phyloP scores from a whole-genome alignment of 129 eudicot species.

The Calendula officinalis region DNA sequence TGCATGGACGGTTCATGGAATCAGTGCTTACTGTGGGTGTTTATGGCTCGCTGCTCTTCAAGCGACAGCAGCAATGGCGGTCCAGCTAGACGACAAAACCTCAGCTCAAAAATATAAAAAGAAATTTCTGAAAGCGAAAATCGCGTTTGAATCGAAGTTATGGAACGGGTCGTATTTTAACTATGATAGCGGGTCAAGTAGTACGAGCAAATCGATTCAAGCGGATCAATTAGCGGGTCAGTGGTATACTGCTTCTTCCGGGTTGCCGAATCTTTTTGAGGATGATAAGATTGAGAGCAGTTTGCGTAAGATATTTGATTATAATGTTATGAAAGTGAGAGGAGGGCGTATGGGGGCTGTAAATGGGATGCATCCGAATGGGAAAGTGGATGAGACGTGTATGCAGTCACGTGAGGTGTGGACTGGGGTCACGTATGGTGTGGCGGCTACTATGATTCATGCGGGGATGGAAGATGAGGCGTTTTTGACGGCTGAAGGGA shows the following conservation, averaged over 20 bases:
- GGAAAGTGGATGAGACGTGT: constrained; percentile 90
- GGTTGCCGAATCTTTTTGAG: constrained; percentile 83
- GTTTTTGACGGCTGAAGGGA: constrained; percentile 86
- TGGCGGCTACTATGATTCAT: constrained; percentile 90
- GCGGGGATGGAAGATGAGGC: constrained; percentile 93
- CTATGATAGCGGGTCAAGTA: constrained; percentile 91
- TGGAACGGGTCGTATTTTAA: constrained; percentile 94
- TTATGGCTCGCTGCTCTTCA: constrained; percentile 96
- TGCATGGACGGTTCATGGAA: constrained; percentile 96
- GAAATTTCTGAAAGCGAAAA: constrained; percentile 65
- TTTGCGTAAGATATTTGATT: constrained; percentile 71
- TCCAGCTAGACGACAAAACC: constrained; percentile 64
- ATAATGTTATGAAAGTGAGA: constrained; percentile 83
- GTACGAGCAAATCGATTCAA: constrained; percentile 88
- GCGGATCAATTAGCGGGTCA: constrained; percentile 97
- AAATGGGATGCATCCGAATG: constrained; percentile 92
- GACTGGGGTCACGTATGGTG: constrained; percentile 92
- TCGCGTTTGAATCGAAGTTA: constrained; percentile 62
- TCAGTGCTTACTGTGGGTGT: constrained; percentile 93
- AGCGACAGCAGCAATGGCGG: constrained; percentile 94
- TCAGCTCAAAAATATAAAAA: constrained; percentile 68
- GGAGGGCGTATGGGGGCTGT: constrained; percentile 99
- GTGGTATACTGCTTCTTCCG: constrained; percentile 89
- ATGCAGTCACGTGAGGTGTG: constrained; percentile 98
- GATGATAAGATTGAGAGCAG: constrained; percentile 60